Percentiles rank a stretch among this genome's conserved stretches.
Evolutionary conservation across 495 filamentous ascomycete species (phyloP).

Genomic region (Penicillium simplicissimum): DNA sequence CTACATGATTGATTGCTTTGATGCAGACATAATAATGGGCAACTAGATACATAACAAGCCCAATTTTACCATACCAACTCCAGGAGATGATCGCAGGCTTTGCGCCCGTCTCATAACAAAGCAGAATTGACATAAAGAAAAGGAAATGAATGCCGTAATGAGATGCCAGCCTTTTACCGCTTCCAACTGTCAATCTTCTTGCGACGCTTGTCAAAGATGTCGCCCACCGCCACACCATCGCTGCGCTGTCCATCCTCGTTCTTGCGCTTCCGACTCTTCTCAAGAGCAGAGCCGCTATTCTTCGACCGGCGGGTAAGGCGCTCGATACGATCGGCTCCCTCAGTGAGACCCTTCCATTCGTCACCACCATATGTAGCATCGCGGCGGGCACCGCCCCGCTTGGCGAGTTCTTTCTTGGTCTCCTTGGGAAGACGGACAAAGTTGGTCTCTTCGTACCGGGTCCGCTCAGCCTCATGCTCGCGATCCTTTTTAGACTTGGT

Average conservation of each 20-base stretch:
- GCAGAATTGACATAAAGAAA: not conserved
- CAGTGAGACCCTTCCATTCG: conserved; percentile 76
- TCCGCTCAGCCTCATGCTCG: conserved; percentile 67
- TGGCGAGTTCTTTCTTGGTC: conserved; percentile 70
- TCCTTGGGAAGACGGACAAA: conserved; percentile 79
- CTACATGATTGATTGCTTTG: not conserved
- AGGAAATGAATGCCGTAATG: not conserved
- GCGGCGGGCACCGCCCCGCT: conserved; percentile 46
- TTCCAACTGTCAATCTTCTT: conserved; percentile 68
- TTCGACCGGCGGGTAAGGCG: conserved; percentile 61
- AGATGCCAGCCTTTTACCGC: conserved; percentile 19
- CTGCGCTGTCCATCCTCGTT: conserved; percentile 59
- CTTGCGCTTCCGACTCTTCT: conserved; percentile 78
- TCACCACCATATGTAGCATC: conserved; percentile 72
- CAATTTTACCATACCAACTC: conserved; percentile 12
- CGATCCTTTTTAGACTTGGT: conserved; percentile 70
- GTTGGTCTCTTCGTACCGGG: conserved; percentile 82
- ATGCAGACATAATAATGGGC: not conserved
- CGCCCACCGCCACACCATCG: conserved; percentile 60
- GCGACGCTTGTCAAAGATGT: conserved; percentile 71
- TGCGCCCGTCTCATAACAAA: not conserved
- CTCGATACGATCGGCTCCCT: conserved; percentile 76
- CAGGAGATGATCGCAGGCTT: conserved; percentile 6
- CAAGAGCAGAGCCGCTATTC: conserved; percentile 59
- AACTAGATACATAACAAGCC: conserved; percentile 3